Evolutionary conservation across 140 eudicot genomes (phyloP), one percentile per base, ranked within the genome.

Genomic region (Erigeron philadelphicus): DNA sequence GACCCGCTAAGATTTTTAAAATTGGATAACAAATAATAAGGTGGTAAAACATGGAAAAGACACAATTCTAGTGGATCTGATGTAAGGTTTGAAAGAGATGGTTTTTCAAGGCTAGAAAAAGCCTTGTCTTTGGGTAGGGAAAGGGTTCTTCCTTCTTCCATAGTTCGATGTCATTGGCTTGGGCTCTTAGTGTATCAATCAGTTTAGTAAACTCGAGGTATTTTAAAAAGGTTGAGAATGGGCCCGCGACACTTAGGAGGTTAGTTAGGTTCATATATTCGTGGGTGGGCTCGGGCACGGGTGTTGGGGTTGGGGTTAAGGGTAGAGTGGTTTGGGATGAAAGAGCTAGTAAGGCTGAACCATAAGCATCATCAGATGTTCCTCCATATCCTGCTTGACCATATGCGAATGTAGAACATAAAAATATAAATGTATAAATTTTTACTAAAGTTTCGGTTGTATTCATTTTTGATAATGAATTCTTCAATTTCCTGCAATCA

Each of bases 151-250:
- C 97, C 95, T 77, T 87, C 89, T 8, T 87, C n/a, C n/a, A n/a
- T n/a, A n/a, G n/a, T n/a, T n/a, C 95, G 1, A 93, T 90, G 77
- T 85, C 77, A 56, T 90, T 90, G 64, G 95, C 97, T 73, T 85
- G 92, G 72, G 75, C 75, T 70, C 87, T 95, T 18, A 90, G 71
- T 9, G 95, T 87, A 4, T 87, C 86, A 5, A 90, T 79, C 49
- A 83, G 86, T 72, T 87, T 83, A 11, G 88, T 85, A 58, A 93
- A 76, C 71, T 77, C 76, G 1, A 90, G 90, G 72, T 79, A 85
- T 71, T 72, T 70, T 7, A 90, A 86, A 79, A 90, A 90, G 66
- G 88, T 90, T 18, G 78, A 81, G 74, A 83, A 87, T 15, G 97
- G 97, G n/a, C 95, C 97, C 9, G 97, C 95, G 2, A 81, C 86